Conservation (phyloP, 345 rosid species). For the Gossypium australe region DNA sequence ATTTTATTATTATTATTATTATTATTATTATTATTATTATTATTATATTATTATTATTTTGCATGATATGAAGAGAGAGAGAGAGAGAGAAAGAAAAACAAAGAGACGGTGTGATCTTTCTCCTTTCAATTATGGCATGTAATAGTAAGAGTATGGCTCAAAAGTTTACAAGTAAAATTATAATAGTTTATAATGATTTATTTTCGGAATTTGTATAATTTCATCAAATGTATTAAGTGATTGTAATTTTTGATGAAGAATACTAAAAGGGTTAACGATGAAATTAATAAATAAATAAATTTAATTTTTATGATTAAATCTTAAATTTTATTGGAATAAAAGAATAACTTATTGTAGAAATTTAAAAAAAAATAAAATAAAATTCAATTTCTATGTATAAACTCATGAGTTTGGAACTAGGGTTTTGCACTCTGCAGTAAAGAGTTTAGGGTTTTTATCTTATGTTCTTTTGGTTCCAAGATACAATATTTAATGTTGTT, state of each 20-base stretch:
- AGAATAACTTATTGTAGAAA: no score
- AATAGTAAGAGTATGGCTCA: neutral
- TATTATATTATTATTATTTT: neutral
- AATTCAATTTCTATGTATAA: no score
- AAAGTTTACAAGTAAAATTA: conserved; percentile 2
- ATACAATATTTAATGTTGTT: neutral
- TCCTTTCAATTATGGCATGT: no score
- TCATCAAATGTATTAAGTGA: no score
- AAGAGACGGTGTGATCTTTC: neutral
- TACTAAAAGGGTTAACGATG: no score
- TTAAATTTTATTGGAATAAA: no score
- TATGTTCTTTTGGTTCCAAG: neutral
- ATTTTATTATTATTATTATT: neutral
- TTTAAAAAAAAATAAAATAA: no score
- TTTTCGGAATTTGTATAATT: no score
- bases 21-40: neutral
- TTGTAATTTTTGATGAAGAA: no score
- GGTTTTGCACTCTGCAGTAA: conserved; percentile 25
- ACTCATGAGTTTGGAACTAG: conserved; percentile 19
- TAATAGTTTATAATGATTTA: neutral
- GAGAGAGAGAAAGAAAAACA: neutral
- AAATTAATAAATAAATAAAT: no score
- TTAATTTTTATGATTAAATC: no score
- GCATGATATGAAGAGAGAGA: conserved; percentile 38
- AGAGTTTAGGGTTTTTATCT: conserved; percentile 29